Conservation (phyloP, 768 basidiomycete species). For the Tricholoma flavovirens region DNA sequence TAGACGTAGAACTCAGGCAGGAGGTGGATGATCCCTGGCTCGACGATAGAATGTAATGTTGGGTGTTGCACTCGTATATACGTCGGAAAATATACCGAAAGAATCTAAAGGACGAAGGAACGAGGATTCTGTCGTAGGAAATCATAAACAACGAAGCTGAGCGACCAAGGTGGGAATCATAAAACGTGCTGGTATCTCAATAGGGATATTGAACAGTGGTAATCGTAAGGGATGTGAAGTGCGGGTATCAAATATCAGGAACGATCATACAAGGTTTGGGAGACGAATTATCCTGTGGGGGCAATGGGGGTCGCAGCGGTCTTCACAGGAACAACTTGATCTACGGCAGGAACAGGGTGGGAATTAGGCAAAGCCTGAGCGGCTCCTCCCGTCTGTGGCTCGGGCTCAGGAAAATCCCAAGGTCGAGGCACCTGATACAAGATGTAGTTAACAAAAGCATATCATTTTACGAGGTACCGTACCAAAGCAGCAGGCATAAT, state of each 20-base stretch:
- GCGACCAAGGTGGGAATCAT: neutral
- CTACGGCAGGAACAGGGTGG: neutral
- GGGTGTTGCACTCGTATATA: neutral
- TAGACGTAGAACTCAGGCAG: too few species aligned
- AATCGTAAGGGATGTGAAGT: neutral
- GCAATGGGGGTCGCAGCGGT: neutral
- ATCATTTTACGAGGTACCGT: conserved; percentile 3
- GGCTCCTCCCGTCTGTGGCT: conserved; percentile 16
- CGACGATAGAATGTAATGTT: neutral
- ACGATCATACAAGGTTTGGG: neutral
- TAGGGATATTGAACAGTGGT: neutral
- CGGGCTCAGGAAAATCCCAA: conserved; percentile 68
- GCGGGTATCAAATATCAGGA: neutral
- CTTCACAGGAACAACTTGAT: too few species aligned
- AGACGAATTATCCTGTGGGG: neutral
- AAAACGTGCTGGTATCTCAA: neutral
- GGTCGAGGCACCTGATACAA: conserved; percentile 54
- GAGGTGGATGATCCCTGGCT: neutral
- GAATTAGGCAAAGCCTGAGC: conserved; percentile 4
- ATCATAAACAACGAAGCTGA: neutral
- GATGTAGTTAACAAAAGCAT: neutral
- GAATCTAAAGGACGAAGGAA: neutral
- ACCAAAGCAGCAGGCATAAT: conserved; percentile 75
- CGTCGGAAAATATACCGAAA: too few species aligned
- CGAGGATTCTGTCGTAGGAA: neutral